Percentiles rank a stretch among this genome's conserved stretches.
Evolutionary conservation across 2,329 filamentous ascomycete genomes (phyloP).

Genomic region (Pyrenochaeta sp.): DNA sequence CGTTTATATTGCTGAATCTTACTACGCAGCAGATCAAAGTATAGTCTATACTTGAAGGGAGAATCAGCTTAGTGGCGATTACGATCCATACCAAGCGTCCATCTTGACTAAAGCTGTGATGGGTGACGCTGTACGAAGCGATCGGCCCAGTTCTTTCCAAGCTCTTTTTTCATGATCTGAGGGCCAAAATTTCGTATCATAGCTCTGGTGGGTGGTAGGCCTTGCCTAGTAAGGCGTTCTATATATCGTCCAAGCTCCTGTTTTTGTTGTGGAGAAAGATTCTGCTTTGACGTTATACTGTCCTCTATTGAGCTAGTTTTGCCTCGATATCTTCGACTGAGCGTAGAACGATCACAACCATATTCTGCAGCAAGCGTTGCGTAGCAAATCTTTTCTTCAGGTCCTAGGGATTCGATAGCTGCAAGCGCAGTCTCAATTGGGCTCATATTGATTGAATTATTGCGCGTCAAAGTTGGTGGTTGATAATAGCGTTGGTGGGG

Average conservation of each 20-base stretch:
- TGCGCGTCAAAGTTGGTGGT: not conserved
- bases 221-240: not conserved
- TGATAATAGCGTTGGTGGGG: too few relatives aligned
- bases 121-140: not conserved
- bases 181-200: not conserved
- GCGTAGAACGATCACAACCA: constrained; percentile 8
- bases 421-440: constrained; percentile 12
- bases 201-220: not conserved
- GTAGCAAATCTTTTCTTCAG: constrained; percentile 7
- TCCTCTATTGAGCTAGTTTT: not conserved
- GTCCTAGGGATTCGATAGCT: constrained; percentile 8
- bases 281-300: not conserved
- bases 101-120: not conserved
- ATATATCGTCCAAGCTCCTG: not conserved
- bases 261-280: not conserved
- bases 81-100: not conserved
- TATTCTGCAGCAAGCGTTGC: constrained; percentile 4
- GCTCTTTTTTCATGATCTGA: not conserved
- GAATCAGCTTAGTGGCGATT: not conserved
- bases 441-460: constrained; percentile 16
- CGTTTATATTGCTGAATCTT: constrained; percentile 16
- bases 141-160: not conserved
- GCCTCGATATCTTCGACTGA: constrained; percentile 2
- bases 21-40: constrained; percentile 11
- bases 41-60: not conserved